Base-by-base conservation (phyloP, 495 filamentous ascomycete species). In the Annulohypoxylon nitens region DNA sequence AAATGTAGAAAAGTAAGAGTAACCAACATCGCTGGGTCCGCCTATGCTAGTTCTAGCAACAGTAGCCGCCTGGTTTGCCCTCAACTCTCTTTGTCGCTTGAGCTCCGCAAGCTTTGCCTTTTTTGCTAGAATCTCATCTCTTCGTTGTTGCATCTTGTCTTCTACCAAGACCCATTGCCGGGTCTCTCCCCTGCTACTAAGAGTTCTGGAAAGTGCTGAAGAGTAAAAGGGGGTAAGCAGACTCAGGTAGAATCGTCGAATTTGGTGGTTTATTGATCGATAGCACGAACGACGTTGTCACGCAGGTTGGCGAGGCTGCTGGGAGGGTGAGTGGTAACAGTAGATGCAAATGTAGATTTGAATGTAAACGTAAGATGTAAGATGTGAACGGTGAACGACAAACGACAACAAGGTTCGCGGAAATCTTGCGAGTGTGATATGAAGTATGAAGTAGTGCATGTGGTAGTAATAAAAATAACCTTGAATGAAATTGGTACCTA, bases 61-160 rank as follows among this genome's bases (percentile, higher is more conserved):
- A 45, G 85, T 87, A 72, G 90, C 71, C 1, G 72, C 88, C 79
- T 96, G 93, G 79, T 86, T 91, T 69, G 90, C 88, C 55, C 94
- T 87, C 51, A 94, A 84, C 80, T 95, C 93, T 71, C 95, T 89
- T 78, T 97, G 94, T 64, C 93, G 89, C 81, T 97, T 97, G 72
- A 99, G 88, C 86, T 98, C 97, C 30, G 91, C 95, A 74, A 99
- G 93, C 85, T 92, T 97, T 34, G 94, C 95, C 83, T 90, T 91
- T 83, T 98, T 99, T 70, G 92, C 93, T 51, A 93, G 83, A 75
- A 99, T 97, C 84, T 98, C 96, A 83, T 96, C 94, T 83, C 91
- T 91, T 70, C 94, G 91, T 85, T 93, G 90, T 83, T 95, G 92
- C 87, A 94, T 92, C 48, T 77, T 86, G 76, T 47, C 74, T 62